Base-by-base conservation (phyloP, 2,329 filamentous ascomycete species). In the Aureobasidium pullulans region DNA sequence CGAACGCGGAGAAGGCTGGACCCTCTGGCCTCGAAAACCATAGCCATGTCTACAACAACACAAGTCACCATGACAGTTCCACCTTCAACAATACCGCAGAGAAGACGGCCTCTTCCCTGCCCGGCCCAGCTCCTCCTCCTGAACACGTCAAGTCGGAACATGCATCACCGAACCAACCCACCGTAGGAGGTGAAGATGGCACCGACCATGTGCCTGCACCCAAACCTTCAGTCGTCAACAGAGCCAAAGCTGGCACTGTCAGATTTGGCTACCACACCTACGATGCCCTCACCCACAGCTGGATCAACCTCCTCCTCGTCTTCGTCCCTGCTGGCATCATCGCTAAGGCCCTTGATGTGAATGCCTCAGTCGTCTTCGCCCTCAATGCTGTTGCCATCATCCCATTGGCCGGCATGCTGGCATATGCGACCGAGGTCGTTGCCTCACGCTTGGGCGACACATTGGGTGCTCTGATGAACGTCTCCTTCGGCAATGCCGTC, bases 241-340 rank as follows among this genome's bases (percentile, higher is more conserved):
- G 83, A 66, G 75, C 82, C 65, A 77, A 73, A 63, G 72, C 79
- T 64, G 76, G 78, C 61, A 75, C 75, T 23, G 74, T 76, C 63
- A 73, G 76, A 68, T 83, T 85, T 70, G 73, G 79, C 64, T 80
- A 78, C 37, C 77, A 80, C 64, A 74, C 75, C 58, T 79, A 80
- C 76, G 70, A 84, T 84, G 77, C 77, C 67, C 67, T 92, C 63
- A 80, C 85, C 44, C 84, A 89, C 70, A 90, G 85, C 76, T 90
- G 86, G 82, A 77, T 93, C 76, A 93, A 94, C 70, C 67, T 90
- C 58, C 77, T 93, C 65, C 77, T 93, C 63, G 74, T 92, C 58
- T 91, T 91, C 68, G 89, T 93, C 32, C 89, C 89, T 7, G 79
- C 89, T 57, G 89, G 89, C 66, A 92, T 94, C 67, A 79, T 80